Base-by-base conservation (phyloP, 2,329 filamentous ascomycete species). In the Monosporascus sp. region DNA sequence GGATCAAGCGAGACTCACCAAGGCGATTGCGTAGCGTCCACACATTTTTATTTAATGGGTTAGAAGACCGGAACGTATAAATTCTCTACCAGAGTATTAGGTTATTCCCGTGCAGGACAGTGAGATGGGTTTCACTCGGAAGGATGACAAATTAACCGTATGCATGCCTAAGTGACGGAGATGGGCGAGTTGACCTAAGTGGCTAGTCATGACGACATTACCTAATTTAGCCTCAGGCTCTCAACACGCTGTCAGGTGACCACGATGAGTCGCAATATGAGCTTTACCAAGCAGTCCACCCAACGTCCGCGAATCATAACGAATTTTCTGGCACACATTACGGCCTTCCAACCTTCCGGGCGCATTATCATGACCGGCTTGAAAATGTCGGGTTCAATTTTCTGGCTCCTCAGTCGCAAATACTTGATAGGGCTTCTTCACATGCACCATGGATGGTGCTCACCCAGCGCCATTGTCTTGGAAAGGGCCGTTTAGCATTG, bases 11-110 rank as follows among this genome's bases (percentile, higher is more conserved):
- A 35, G 68, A 71, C 78, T 56, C 73, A 84, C 83, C 72, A 85
- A 72, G 47, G 80, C 78, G 57, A 88, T 68, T 22, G 78, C 82
- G 66, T 89, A 89, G 55, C 86, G 77, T 19, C 86, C 86, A 67
- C 86, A 89, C 86, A 89, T 89, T 8, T 5, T 35, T 35, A 14
- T 9, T 35, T 35, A 14, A 14, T 35, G 11, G 31, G 31, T 14
- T 35, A 35, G 9, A 11, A 35, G 31, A 14, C 11, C 31, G 9
- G 31, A 14, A 14, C 9, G 11, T 14, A 14, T 35, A 11, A 31
- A 35, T 35, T 4, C 31, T 35, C 31, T 35, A 35, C 31, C 31
- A 35, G 31, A 14, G 9, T 9, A 35, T 35, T 35, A 35, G 11
- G 31, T 5, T 11, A 35, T 35, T 31, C 31, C 31, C 31, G 31